Evolutionary conservation across 2,329 filamentous ascomycete species (phyloP).

Genomic region (Dothideomycetidae sp.): DNA sequence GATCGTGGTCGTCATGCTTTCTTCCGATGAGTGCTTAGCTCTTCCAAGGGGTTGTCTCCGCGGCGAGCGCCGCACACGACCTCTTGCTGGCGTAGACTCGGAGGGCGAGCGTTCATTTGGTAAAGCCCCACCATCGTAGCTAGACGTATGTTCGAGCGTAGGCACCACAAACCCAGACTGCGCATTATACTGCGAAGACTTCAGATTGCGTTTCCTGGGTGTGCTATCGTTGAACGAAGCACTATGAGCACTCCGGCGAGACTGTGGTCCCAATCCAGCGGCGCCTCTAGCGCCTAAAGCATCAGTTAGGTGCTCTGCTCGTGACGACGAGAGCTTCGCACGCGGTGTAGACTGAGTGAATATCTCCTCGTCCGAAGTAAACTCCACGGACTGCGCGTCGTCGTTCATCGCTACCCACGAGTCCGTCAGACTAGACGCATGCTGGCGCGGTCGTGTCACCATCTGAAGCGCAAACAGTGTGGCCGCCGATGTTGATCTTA

Average conservation of each 20-base stretch:
- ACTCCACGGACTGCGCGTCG: conserved; percentile 6
- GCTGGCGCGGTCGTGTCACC: too few relatives aligned
- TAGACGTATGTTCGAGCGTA: conserved; percentile 7
- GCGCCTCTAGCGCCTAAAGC: background rate
- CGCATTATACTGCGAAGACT: background rate
- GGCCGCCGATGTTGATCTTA: too few relatives aligned
- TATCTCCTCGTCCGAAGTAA: conserved; percentile 6
- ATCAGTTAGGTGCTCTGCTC: conserved; percentile 5
- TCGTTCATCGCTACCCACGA: conserved; percentile 8
- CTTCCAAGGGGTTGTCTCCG: background rate
- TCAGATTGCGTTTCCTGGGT: background rate
- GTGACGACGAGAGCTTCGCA: conserved; percentile 1
- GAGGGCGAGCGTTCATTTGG: too few relatives aligned
- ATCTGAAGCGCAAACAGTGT: too few relatives aligned
- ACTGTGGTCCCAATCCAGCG: background rate
- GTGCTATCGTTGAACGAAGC: too few relatives aligned
- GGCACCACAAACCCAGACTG: conserved; percentile 5
- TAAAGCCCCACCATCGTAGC: conserved; percentile 1
- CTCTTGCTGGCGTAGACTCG: too few relatives aligned
- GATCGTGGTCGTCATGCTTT: conserved; percentile 13
- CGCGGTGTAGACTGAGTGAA: background rate
- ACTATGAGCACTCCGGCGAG: too few relatives aligned
- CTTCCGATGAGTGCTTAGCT: background rate
- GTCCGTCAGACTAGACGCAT: background rate
- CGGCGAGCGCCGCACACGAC: background rate